These are phyloP conservation scores for Hypoxylon trugodes DNA, from an alignment of 495 filamentous ascomycete genomes.

Conservation along the genomic window DNA sequence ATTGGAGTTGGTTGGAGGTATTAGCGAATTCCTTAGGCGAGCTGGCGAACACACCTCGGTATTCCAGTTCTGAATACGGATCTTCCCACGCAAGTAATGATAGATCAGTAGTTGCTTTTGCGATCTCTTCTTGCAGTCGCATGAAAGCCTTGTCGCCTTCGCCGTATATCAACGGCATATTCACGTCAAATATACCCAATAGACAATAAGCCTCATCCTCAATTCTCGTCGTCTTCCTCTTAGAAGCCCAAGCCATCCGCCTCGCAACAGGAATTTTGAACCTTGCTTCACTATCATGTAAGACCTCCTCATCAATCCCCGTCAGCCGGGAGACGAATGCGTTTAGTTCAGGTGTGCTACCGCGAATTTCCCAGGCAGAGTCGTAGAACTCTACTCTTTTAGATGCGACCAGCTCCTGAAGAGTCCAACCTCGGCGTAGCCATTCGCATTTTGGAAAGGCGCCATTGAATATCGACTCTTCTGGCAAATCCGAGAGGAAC, in stretches of 20 bases:
- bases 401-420: constrained; percentile 52
- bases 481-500: constrained; percentile 48
- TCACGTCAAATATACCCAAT: constrained; percentile 39
- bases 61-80: neutral
- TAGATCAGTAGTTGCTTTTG: constrained; percentile 19
- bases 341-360: constrained; percentile 3
- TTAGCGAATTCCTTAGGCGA: constrained; percentile 9
- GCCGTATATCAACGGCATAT: constrained; percentile 42
- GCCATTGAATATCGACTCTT: constrained; percentile 2
- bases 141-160: constrained; percentile 32
- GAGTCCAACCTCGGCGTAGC: constrained; percentile 51
- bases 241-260: constrained; percentile 37
- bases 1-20: neutral
- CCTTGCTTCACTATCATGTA: constrained; percentile 3
- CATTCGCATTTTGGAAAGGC: constrained; percentile 35
- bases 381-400: constrained; percentile 39
- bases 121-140: constrained; percentile 30
- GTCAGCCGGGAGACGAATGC: constrained; percentile 12
- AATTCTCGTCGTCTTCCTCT: constrained; percentile 30
- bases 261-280: constrained; percentile 18
- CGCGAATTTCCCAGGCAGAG: constrained; percentile 17
- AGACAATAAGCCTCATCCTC: constrained; percentile 41
- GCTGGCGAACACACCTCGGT: constrained; percentile 7
- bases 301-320: constrained; percentile 5
- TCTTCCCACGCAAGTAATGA: constrained; percentile 28